Conservation (phyloP, 257 asterid species). For the Capsicum baccatum region DNA sequence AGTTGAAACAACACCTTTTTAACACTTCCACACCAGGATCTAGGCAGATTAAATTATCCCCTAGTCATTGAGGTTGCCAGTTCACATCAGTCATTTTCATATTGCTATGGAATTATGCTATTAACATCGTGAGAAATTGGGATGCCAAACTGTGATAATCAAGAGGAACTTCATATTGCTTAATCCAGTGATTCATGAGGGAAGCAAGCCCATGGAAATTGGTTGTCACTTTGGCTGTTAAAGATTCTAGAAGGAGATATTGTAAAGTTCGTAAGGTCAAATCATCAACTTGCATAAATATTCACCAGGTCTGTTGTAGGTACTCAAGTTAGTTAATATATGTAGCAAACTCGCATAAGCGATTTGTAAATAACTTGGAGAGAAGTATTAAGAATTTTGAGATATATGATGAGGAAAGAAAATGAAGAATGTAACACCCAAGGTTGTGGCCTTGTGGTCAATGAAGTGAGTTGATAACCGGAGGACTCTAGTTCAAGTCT, state of each 20-base stretch:
- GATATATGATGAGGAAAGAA: neutral
- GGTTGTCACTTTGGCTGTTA: neutral
- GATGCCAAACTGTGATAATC: neutral
- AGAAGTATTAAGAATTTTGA: neutral
- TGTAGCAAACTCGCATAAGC: neutral
- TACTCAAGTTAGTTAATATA: neutral
- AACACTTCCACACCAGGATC: neutral
- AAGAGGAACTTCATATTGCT: neutral
- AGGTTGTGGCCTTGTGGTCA: too few relatives aligned
- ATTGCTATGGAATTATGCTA: neutral
- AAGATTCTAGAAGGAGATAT: neutral
- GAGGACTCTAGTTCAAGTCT: too few relatives aligned
- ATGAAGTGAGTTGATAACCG: too few relatives aligned
- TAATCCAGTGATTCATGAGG: neutral
- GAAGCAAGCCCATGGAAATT: neutral
- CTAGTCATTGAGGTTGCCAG: neutral
- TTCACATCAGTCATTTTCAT: neutral
- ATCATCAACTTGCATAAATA: neutral
- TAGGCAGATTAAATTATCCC: neutral
- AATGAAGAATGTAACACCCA: too few relatives aligned
- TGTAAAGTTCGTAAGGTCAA: neutral
- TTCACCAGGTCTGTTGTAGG: neutral
- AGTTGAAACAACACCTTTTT: slow-evolving; percentile 9
- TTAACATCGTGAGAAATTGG: neutral
- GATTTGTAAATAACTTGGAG: neutral